Evolutionary conservation across 2,329 filamentous ascomycete genomes (phyloP).

Genomic region (Neoscytalidium dimidiatum): DNA sequence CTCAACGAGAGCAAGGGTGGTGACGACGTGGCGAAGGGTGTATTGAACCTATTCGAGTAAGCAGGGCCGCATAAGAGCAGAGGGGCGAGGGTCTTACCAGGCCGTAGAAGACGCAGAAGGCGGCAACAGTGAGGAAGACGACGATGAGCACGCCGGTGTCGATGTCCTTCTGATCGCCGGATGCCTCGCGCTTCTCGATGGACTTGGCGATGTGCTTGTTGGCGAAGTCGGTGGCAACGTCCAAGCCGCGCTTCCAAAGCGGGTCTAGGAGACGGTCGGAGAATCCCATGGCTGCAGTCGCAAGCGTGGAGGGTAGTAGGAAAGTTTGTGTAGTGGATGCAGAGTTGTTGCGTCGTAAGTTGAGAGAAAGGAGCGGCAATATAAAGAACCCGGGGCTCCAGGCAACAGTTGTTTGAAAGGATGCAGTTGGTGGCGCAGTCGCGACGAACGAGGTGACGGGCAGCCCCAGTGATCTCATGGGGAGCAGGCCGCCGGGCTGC

Average conservation of each 20-base stretch:
- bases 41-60: conserved; percentile 45
- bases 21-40: conserved; percentile 61
- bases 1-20: conserved; percentile 66
- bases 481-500: background rate
- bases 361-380: background rate
- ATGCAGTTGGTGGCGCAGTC: conserved; percentile 3
- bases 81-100: conserved; percentile 35
- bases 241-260: conserved; percentile 33
- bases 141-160: conserved; percentile 32
- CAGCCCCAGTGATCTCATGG: conserved; percentile 7
- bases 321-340: background rate
- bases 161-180: conserved; percentile 27
- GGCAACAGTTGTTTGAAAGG: conserved; percentile 10
- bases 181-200: conserved; percentile 25
- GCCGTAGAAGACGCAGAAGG: conserved; percentile 44
- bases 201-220: background rate
- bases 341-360: background rate
- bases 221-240: background rate
- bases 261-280: conserved; percentile 26
- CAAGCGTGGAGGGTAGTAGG: background rate
- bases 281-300: conserved; percentile 23
- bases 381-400: background rate
- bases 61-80: background rate
- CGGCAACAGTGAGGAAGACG: conserved; percentile 37
- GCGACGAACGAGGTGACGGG: background rate